These are phyloP conservation scores for Septoria linicola DNA, from an alignment of 2,329 filamentous ascomycete species.

Conservation along the genomic window DNA sequence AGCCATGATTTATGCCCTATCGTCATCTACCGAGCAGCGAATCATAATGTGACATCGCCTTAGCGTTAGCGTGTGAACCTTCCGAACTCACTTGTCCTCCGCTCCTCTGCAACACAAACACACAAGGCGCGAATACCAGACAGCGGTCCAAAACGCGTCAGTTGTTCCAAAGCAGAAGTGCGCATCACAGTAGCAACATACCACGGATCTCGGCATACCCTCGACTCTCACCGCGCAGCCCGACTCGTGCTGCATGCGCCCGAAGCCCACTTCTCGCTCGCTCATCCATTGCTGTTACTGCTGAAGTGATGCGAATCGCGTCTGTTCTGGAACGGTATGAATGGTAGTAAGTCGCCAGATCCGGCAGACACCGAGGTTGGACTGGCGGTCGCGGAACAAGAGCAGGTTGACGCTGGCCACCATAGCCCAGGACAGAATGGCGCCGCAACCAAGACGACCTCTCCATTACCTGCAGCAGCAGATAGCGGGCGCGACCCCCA, in stretches of 20 bases:
- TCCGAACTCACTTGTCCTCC: too few relatives aligned
- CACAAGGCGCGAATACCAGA: too few relatives aligned
- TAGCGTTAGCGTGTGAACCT: too few relatives aligned
- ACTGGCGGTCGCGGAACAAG: neutral
- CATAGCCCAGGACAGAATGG: slow-evolving; percentile 6
- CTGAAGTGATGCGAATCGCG: slow-evolving; percentile 16
- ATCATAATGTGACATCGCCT: too few relatives aligned
- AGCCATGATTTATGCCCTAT: too few relatives aligned
- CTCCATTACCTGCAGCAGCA: slow-evolving; percentile 17
- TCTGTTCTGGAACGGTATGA: slow-evolving; percentile 30
- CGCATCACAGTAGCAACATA: too few relatives aligned
- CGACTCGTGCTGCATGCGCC: slow-evolving; percentile 8
- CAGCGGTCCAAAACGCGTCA: too few relatives aligned
- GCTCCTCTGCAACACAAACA: too few relatives aligned
- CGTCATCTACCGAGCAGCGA: neutral
- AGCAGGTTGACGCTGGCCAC: slow-evolving; percentile 10
- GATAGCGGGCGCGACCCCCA: slow-evolving; percentile 17
- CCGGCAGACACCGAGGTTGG: slow-evolving; percentile 23
- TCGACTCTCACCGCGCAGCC: neutral
- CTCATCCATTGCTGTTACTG: slow-evolving; percentile 1
- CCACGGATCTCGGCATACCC: too few relatives aligned
- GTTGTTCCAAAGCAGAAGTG: too few relatives aligned
- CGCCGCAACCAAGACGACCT: neutral
- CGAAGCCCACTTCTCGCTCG: slow-evolving; percentile 1
- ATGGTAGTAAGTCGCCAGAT: slow-evolving; percentile 33